A percentile compares a stretch with the other conserved stretches of the same genome.
These are phyloP conservation scores for Pseudocercospora fuligena DNA, from an alignment of 2,329 filamentous ascomycete genomes.

Conservation along the genomic window DNA sequence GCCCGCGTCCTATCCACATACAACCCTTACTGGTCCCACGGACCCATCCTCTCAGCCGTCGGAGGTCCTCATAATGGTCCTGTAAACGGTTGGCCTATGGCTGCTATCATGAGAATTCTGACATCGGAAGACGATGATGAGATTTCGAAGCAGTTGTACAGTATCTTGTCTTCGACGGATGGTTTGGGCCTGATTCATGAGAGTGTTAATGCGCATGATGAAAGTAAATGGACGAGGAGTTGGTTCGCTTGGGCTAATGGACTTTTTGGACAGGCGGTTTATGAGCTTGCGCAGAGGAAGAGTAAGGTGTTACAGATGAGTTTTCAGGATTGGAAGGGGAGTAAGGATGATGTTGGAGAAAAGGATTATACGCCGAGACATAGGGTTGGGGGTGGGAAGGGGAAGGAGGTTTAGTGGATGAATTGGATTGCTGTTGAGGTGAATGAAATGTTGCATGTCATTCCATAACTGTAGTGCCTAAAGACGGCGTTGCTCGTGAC, in stretches of 20 bases:
- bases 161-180: constrained; percentile 51
- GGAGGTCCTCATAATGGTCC: constrained; percentile 53
- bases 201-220: constrained; percentile 52
- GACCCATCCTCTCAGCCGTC: constrained; percentile 51
- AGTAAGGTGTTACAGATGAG: constrained; percentile 1
- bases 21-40: constrained; percentile 55
- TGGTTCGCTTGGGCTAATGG: constrained; percentile 66
- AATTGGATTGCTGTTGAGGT: neutral
- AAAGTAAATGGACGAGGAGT: constrained; percentile 50
- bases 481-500: too few species aligned
- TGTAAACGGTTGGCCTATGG: constrained; percentile 47
- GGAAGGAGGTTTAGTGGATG: neutral
- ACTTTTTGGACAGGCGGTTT: constrained; percentile 14
- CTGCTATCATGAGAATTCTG: constrained; percentile 53
- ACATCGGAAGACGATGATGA: constrained; percentile 52
- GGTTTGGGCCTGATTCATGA: constrained; percentile 55
- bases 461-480: neutral
- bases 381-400: neutral
- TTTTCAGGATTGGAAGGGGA: constrained; percentile 11
- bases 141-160: constrained; percentile 46
- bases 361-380: constrained; percentile 16
- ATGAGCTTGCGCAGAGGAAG: constrained; percentile 8
- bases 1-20: constrained; percentile 45
- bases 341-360: constrained; percentile 19
- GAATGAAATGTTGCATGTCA: neutral